These are phyloP conservation scores for Phytophthora pisi DNA, from an alignment of 352 stramenopile genomes.

Conservation along the genomic window DNA sequence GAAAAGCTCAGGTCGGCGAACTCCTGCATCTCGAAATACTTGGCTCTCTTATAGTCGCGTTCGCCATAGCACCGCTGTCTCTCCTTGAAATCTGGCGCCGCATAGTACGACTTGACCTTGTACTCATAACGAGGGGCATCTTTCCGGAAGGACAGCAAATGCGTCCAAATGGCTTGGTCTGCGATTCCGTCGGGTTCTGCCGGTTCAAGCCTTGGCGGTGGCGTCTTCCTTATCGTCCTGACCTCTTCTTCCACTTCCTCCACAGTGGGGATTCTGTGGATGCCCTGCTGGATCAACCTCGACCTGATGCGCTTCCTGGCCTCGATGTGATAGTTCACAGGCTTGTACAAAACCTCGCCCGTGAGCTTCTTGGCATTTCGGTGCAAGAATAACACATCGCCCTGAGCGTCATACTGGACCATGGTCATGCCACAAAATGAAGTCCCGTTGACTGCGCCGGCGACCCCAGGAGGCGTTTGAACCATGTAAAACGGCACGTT, in stretches of 20 bases:
- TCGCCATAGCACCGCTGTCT: slow-evolving; percentile 66
- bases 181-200: slow-evolving; percentile 29
- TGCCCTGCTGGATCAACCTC: slow-evolving; percentile 27
- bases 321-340: slow-evolving; percentile 29
- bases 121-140: slow-evolving; percentile 41
- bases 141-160: slow-evolving; percentile 63
- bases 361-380: slow-evolving; percentile 57
- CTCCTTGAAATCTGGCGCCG: slow-evolving; percentile 33
- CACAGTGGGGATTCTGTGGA: slow-evolving; percentile 20
- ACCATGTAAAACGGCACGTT: slow-evolving; percentile 57
- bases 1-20: slow-evolving; percentile 33
- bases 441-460: slow-evolving; percentile 32
- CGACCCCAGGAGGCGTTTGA: slow-evolving; percentile 41
- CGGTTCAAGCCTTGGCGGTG: slow-evolving; percentile 22
- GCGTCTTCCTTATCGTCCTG: slow-evolving; percentile 23
- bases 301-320: slow-evolving; percentile 27
- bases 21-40: slow-evolving; percentile 39
- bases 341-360: slow-evolving; percentile 28
- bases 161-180: slow-evolving; percentile 64
- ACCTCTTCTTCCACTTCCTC: slow-evolving; percentile 27
- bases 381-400: slow-evolving; percentile 54
- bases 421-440: slow-evolving; percentile 46
- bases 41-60: slow-evolving; percentile 25
- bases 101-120: slow-evolving; percentile 57
- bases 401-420: slow-evolving; percentile 40